Conservation (phyloP, 257 asterid species). For the Scutellaria minor region DNA sequence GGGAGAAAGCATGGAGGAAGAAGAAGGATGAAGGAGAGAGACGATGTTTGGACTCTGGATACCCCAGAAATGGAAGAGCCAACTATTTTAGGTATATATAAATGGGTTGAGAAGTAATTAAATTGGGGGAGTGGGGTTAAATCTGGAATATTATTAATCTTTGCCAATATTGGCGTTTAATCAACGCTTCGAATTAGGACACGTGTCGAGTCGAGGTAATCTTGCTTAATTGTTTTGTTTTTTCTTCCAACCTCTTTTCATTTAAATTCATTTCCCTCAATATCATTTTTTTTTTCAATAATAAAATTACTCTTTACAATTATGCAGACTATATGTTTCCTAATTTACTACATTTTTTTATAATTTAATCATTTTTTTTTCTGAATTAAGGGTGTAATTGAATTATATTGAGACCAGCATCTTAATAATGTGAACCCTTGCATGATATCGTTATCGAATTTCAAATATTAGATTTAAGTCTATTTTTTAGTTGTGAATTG, state of each 20-base stretch:
- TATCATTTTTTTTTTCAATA: too few species aligned
- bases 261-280: background rate
- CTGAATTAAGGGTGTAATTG: too few species aligned
- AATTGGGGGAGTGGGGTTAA: conserved; percentile 15
- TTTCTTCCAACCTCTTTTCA: background rate
- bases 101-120: conserved; percentile 2
- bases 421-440: too few species aligned
- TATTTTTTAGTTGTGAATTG: too few species aligned
- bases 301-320: too few species aligned
- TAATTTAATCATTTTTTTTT: too few species aligned
- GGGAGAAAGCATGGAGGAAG: conserved; percentile 28
- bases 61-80: conserved; percentile 13
- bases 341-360: too few species aligned
- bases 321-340: too few species aligned
- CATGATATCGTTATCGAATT: too few species aligned
- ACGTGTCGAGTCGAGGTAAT: conserved; percentile 26
- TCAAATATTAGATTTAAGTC: too few species aligned
- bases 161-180: conserved; percentile 30
- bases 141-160: background rate
- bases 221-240: conserved; percentile 17
- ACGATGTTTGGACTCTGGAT: background rate
- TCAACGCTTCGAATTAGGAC: conserved; percentile 28
- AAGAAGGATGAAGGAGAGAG: background rate
- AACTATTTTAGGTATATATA: conserved; percentile 21
- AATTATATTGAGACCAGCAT: too few species aligned